These are phyloP conservation scores for Xerocomus potaroensis DNA, from an alignment of 768 basidiomycete species.

Conservation along the genomic window DNA sequence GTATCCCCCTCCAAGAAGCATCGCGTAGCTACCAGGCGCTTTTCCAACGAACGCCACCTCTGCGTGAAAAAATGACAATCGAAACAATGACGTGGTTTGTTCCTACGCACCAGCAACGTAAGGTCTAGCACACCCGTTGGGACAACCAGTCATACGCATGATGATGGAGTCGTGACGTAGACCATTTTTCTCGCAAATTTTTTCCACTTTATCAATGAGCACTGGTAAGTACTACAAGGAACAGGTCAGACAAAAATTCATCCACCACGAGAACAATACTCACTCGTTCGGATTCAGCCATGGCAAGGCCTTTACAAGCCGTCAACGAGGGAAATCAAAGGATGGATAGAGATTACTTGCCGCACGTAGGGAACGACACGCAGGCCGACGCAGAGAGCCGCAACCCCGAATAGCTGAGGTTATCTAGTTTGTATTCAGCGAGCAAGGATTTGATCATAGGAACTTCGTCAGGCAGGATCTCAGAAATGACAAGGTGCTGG, in stretches of 20 bases:
- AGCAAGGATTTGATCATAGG: constrained; percentile 75
- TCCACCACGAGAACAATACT: constrained; percentile 16
- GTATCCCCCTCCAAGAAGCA: constrained; percentile 96
- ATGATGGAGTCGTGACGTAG: constrained; percentile 91
- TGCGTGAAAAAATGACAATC: constrained; percentile 23
- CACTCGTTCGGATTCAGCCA: constrained; percentile 75
- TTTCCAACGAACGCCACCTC: constrained; percentile 98
- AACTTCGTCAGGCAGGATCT: constrained; percentile 70
- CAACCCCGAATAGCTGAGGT: constrained; percentile 71
- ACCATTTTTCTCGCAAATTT: constrained; percentile 90
- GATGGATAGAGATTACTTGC: constrained; percentile 26
- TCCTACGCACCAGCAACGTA: constrained; percentile 72
- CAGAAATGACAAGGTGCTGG: constrained; percentile 88
- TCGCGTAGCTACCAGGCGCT: constrained; percentile 85
- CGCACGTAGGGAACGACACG: constrained; percentile 96
- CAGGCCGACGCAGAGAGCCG: constrained; percentile 91
- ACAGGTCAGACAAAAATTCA: constrained; percentile 33
- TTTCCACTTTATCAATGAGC: constrained; percentile 91
- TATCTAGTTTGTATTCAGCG: constrained; percentile 85
- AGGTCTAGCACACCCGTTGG: constrained; percentile 89
- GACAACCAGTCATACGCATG: constrained; percentile 99
- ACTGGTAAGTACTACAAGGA: constrained; percentile 78
- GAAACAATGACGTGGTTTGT: not conserved
- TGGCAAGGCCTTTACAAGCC: constrained; percentile 53
- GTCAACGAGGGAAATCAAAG: not conserved